A percentile compares a stretch with the other conserved stretches of the same genome.
Evolutionary conservation across 2,329 filamentous ascomycete species (phyloP).

Genomic region (Fusarium foetens): DNA sequence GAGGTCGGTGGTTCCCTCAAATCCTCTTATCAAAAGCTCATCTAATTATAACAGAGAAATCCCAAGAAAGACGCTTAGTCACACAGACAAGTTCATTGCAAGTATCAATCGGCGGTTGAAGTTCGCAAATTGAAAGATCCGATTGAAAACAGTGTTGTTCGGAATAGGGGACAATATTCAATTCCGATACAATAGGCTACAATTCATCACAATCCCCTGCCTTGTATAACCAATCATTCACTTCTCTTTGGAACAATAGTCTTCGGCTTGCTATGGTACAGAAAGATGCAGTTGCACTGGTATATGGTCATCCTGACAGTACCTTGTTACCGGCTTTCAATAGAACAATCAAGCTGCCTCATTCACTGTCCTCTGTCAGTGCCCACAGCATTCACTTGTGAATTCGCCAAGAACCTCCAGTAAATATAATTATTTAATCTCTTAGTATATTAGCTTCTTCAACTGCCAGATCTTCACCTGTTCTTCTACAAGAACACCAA

Average conservation of each 20-base stretch:
- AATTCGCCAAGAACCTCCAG: neutral
- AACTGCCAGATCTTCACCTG: neutral
- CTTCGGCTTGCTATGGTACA: accelerated
- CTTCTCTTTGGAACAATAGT: neutral
- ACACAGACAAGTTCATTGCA: neutral
- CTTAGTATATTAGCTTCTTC: neutral
- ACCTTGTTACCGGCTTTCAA: neutral
- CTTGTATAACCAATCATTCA: neutral
- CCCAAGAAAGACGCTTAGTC: neutral
- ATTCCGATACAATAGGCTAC: neutral
- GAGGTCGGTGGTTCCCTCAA: neutral
- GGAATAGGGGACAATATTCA: neutral
- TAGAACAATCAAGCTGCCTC: neutral
- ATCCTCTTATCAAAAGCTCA: too few relatives aligned
- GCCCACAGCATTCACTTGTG: neutral
- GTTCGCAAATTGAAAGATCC: neutral
- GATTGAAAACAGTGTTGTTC: neutral
- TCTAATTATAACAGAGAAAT: neutral
- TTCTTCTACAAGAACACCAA: neutral
- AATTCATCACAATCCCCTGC: neutral
- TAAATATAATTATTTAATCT: neutral
- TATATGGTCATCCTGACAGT: neutral
- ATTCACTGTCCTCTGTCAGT: neutral
- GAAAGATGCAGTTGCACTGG: neutral
- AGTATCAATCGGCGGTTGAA: accelerated